Evolutionary conservation across 371 early-diverging fungal genomes (phyloP).

Genomic region (Mortierella sp.): DNA sequence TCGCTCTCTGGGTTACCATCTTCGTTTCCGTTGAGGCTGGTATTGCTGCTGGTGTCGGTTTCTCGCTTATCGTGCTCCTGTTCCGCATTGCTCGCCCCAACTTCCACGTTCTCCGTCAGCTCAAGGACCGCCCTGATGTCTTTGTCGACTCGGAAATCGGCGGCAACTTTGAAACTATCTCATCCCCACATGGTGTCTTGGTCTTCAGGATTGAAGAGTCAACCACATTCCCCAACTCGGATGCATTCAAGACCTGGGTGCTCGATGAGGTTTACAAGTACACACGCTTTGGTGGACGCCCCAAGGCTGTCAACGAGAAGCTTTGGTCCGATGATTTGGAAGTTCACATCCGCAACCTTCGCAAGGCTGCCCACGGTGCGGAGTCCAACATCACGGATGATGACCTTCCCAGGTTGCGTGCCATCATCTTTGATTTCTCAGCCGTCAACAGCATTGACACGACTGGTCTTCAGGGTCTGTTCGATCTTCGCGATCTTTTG

Average conservation of each 20-base stretch:
- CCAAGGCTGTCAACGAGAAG: conserved; percentile 23
- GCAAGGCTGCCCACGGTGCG: conserved; percentile 31
- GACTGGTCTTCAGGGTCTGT: conserved; percentile 79
- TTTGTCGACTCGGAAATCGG: conserved; percentile 34
- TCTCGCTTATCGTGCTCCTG: conserved; percentile 62
- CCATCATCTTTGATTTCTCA: conserved; percentile 84
- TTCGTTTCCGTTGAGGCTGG: conserved; percentile 64
- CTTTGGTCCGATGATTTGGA: conserved; percentile 52
- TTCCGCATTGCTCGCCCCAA: conserved; percentile 67
- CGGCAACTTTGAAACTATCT: conserved; percentile 34
- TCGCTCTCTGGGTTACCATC: conserved; percentile 59
- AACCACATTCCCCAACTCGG: conserved; percentile 78
- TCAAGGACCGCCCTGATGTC: conserved; percentile 51
- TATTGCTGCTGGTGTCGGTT: conserved; percentile 62
- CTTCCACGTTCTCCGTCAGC: conserved; percentile 38
- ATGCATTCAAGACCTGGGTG: conserved; percentile 60
- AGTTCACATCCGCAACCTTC: conserved; percentile 35
- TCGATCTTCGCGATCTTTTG: conserved; percentile 67
- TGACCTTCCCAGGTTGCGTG: conserved; percentile 65
- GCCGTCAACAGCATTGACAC: conserved; percentile 83
- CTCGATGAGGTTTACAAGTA: conserved; percentile 57
- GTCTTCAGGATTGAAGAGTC: conserved; percentile 76
- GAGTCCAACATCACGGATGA: conserved; percentile 41
- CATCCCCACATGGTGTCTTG: conserved; percentile 65
- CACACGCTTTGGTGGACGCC: conserved; percentile 44